A percentile compares a stretch with the other conserved stretches of the same genome.
phyloP scores from a whole-genome alignment of 192 early-diverging fungal species.

The Thoreauomyces humboldtii region DNA sequence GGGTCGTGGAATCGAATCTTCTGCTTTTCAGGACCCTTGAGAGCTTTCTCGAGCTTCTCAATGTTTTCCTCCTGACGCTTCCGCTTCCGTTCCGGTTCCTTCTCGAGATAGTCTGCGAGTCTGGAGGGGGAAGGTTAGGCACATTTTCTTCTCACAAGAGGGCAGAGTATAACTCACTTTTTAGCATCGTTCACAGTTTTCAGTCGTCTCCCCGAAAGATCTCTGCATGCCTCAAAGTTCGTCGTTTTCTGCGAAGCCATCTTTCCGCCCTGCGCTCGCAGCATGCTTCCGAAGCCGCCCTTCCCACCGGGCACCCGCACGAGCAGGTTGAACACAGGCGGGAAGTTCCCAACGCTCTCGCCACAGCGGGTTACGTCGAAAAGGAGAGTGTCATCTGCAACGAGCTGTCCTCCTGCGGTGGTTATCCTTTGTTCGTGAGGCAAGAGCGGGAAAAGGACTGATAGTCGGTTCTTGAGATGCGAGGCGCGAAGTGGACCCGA shows the following conservation, averaged over 20 bases:
- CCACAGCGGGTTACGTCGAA: slow-evolving; percentile 14
- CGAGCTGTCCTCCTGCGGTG: slow-evolving; percentile 8
- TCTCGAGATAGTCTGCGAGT: slow-evolving; percentile 68
- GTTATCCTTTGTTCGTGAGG: slow-evolving; percentile 1
- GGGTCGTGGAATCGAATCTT: slow-evolving; percentile 85
- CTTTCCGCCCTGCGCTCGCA: slow-evolving; percentile 88
- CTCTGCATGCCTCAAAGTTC: slow-evolving; percentile 91
- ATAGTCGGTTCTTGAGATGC: not conserved
- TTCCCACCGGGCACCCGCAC: slow-evolving; percentile 77
- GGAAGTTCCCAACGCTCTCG: not conserved
- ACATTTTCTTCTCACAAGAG: not conserved
- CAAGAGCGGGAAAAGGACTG: not conserved
- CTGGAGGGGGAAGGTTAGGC: slow-evolving; percentile 12
- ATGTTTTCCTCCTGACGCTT: slow-evolving; percentile 58
- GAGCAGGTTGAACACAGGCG: slow-evolving; percentile 44
- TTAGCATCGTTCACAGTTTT: slow-evolving; percentile 89
- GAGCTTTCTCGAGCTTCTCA: slow-evolving; percentile 79
- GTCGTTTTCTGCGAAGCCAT: slow-evolving; percentile 87
- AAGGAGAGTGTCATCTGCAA: slow-evolving; percentile 37
- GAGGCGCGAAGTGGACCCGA: slow-evolving; percentile 7
- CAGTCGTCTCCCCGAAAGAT: slow-evolving; percentile 85
- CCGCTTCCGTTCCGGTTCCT: slow-evolving; percentile 65
- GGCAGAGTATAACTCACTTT: slow-evolving; percentile 66
- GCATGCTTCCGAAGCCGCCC: slow-evolving; percentile 94
- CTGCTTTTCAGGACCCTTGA: slow-evolving; percentile 58